Conservation (phyloP, 192 early-diverging fungal species). For the Mortierella hygrophila region DNA sequence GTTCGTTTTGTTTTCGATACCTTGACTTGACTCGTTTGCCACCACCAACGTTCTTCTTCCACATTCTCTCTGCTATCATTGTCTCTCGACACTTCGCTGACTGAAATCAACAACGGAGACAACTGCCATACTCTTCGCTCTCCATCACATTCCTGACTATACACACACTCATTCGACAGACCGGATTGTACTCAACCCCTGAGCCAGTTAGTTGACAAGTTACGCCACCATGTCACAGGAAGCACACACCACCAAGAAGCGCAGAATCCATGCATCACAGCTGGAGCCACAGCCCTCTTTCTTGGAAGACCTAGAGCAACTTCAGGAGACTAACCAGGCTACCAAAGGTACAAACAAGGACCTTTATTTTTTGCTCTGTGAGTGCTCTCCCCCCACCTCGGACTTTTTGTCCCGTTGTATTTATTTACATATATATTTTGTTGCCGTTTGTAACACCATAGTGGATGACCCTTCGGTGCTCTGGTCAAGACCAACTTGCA, state of each 20-base stretch:
- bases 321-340: constrained; percentile 42
- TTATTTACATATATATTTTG: neutral
- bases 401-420: neutral
- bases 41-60: neutral
- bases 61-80: neutral
- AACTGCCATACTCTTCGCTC: neutral
- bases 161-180: too few relatives aligned
- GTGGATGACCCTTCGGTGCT: constrained; percentile 51
- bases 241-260: constrained; percentile 48
- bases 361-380: neutral
- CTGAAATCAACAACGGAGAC: neutral
- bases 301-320: constrained; percentile 35
- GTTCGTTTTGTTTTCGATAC: neutral
- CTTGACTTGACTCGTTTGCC: neutral
- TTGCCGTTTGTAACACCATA: constrained; percentile 10
- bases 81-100: neutral
- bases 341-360: constrained; percentile 22
- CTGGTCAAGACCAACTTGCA: constrained; percentile 49
- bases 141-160: neutral
- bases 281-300: constrained; percentile 43
- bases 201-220: constrained; percentile 9
- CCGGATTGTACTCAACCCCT: neutral
- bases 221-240: constrained; percentile 55
- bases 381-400: neutral
- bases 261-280: constrained; percentile 29